A percentile compares a stretch with the other conserved stretches of the same genome.
Evolutionary conservation across 2,329 filamentous ascomycete genomes (phyloP).

Genomic region (Orbilia quercus): DNA sequence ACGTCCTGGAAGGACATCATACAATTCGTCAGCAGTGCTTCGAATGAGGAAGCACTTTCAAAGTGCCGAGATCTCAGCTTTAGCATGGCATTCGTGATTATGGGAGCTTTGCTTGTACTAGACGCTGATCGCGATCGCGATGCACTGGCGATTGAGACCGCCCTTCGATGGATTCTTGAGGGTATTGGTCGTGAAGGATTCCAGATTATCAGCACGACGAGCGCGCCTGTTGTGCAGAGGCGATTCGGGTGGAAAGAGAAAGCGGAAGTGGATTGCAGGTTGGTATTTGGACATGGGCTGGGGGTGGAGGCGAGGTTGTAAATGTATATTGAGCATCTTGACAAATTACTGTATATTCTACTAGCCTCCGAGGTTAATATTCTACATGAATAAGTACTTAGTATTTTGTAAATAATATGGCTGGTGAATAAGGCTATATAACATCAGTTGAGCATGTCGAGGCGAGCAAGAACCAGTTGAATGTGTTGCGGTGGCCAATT

Average conservation of each 20-base stretch:
- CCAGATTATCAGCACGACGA: conserved; percentile 31
- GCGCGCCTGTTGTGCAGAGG: conserved; percentile 28
- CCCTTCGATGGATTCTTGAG: conserved; percentile 59
- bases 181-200: conserved; percentile 52
- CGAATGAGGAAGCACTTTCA: conserved; percentile 61
- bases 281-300: conserved; percentile 50
- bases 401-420: neutral
- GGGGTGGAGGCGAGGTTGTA: conserved; percentile 38
- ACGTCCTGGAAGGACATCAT: conserved; percentile 64
- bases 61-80: conserved; percentile 61
- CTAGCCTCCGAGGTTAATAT: neutral
- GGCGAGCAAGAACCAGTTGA: neutral
- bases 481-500: conserved; percentile 49
- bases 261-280: conserved; percentile 49
- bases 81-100: conserved; percentile 61
- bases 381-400: conserved; percentile 1
- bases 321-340: neutral
- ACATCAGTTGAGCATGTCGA: too few species aligned
- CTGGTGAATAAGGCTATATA: too few species aligned
- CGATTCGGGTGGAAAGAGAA: conserved; percentile 43
- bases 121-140: conserved; percentile 62
- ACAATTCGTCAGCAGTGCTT: conserved; percentile 62
- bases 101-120: conserved; percentile 61
- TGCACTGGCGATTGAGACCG: conserved; percentile 60
- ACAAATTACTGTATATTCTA: neutral